A percentile compares a stretch with the other conserved stretches of the same genome.
Evolutionary conservation across 2,329 filamentous ascomycete species (phyloP).

Genomic region (Monilinia aucupariae): DNA sequence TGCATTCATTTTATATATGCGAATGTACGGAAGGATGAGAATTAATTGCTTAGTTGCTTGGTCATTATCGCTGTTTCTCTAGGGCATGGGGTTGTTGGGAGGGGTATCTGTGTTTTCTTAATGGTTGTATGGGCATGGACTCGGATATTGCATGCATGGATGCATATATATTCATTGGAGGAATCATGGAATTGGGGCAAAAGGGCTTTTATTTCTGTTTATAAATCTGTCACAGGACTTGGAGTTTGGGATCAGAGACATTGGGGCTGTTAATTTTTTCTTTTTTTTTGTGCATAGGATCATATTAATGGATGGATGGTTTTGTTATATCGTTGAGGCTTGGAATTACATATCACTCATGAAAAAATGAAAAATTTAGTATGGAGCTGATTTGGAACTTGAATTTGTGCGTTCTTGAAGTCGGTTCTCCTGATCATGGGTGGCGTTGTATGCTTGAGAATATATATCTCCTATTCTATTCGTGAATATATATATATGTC

Average conservation of each 20-base stretch:
- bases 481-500: no score
- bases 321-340: background rate
- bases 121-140: background rate
- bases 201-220: background rate
- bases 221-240: background rate
- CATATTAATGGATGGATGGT: background rate
- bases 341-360: background rate
- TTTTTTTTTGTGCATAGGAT: background rate
- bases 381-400: background rate
- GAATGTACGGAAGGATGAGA: background rate
- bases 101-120: background rate
- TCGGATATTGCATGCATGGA: background rate
- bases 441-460: no score
- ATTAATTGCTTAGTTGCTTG: background rate
- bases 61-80: background rate
- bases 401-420: background rate
- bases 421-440: no score
- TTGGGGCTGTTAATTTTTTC: background rate
- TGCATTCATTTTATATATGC: background rate
- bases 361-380: background rate
- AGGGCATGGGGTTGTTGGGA: background rate
- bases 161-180: slow-evolving; percentile 1
- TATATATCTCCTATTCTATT: no score
- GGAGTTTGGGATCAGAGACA: background rate
- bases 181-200: background rate